Evolutionary conservation across 2,329 filamentous ascomycete species (phyloP).

Genomic region (Botryotinia convoluta): DNA sequence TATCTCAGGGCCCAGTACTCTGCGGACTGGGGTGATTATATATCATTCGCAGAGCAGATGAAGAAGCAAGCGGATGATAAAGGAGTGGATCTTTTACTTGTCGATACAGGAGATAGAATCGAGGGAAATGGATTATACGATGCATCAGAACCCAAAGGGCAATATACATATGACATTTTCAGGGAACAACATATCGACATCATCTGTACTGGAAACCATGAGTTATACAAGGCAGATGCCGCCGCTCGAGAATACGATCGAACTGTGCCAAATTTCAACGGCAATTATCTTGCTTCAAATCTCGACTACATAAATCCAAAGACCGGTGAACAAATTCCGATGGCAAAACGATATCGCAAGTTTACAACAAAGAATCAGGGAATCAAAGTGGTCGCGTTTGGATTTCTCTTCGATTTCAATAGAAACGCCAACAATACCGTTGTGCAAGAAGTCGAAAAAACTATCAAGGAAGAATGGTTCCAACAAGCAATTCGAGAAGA

Average conservation of each 20-base stretch:
- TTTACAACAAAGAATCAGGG: slow-evolving; percentile 90
- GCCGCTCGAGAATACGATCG: slow-evolving; percentile 74
- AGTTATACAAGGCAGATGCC: slow-evolving; percentile 80
- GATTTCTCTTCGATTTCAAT: slow-evolving; percentile 92
- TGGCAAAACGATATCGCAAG: slow-evolving; percentile 80
- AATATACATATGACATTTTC: slow-evolving; percentile 85
- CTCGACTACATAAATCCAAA: slow-evolving; percentile 78
- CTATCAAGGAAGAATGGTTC: slow-evolving; percentile 85
- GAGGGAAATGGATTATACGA: slow-evolving; percentile 96
- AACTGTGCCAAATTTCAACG: slow-evolving; percentile 79
- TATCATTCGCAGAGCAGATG: slow-evolving; percentile 87
- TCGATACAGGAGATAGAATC: slow-evolving; percentile 91
- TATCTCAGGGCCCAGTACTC: slow-evolving; percentile 74
- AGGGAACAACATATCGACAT: slow-evolving; percentile 80
- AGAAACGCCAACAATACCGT: slow-evolving; percentile 88
- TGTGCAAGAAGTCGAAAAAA: slow-evolving; percentile 75
- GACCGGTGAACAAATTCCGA: slow-evolving; percentile 67
- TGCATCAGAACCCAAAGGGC: slow-evolving; percentile 79
- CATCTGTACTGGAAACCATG: slow-evolving; percentile 88
- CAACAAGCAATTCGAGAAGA: slow-evolving; percentile 79
- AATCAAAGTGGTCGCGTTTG: slow-evolving; percentile 81
- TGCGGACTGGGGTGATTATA: slow-evolving; percentile 96
- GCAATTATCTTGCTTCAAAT: slow-evolving; percentile 85
- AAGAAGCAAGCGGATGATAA: slow-evolving; percentile 72
- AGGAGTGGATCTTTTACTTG: slow-evolving; percentile 81